phyloP scores from a whole-genome alignment of 2,329 filamentous ascomycete genomes.

The Hypoxylon sp. region DNA sequence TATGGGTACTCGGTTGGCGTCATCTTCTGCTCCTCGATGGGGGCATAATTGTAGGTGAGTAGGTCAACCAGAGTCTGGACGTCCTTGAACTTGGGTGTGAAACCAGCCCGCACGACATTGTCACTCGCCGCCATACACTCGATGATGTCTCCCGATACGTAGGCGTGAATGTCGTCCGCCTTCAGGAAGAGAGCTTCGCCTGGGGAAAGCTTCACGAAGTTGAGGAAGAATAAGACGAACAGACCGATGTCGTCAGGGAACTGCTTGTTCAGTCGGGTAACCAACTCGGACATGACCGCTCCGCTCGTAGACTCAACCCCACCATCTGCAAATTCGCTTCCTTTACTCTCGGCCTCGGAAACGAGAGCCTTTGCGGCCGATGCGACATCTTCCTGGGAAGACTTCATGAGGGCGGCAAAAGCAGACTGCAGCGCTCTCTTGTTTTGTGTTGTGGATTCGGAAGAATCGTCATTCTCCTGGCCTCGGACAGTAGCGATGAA shows the following conservation, averaged over 20 bases:
- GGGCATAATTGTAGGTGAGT: constrained; percentile 95
- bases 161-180: constrained; percentile 97
- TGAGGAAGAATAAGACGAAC: constrained; percentile 97
- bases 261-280: constrained; percentile 82
- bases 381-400: constrained; percentile 75
- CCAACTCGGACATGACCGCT: constrained; percentile 80
- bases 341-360: constrained; percentile 76
- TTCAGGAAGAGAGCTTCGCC: constrained; percentile 97
- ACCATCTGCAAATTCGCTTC: constrained; percentile 79
- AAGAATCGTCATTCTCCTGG: constrained; percentile 60
- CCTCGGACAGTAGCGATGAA: constrained; percentile 70
- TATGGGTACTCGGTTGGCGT: constrained; percentile 87
- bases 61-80: constrained; percentile 89
- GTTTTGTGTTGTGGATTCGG: constrained; percentile 67
- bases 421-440: constrained; percentile 82
- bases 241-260: constrained; percentile 93
- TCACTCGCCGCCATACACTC: constrained; percentile 99
- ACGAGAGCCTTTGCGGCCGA: constrained; percentile 78
- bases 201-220: constrained; percentile 88
- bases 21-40: constrained; percentile 97
- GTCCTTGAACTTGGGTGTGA: constrained; percentile 99
- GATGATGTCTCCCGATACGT: constrained; percentile 93
- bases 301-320: constrained; percentile 78
- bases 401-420: constrained; percentile 87
- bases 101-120: constrained; percentile 96